These are phyloP conservation scores for Monosporascus cannonballus DNA, from an alignment of 2,329 filamentous ascomycete species.

Conservation along the genomic window DNA sequence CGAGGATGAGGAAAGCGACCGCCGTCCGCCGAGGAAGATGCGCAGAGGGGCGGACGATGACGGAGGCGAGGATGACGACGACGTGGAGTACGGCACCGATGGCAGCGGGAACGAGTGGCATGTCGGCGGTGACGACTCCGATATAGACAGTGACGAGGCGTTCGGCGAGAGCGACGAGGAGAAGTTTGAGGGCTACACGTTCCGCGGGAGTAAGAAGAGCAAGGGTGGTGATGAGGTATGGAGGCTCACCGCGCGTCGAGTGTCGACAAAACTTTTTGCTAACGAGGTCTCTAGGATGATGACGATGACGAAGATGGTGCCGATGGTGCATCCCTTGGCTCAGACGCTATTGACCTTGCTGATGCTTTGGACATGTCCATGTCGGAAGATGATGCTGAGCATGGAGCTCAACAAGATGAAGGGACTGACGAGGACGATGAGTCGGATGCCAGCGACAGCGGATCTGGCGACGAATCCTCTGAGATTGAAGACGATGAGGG, in stretches of 20 bases:
- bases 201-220: conserved; percentile 40
- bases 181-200: conserved; percentile 67
- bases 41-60: conserved; percentile 37
- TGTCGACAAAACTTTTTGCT: conserved; percentile 5
- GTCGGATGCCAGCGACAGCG: conserved; percentile 38
- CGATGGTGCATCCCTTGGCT: conserved; percentile 52
- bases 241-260: conserved; percentile 21
- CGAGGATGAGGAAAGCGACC: conserved; percentile 58
- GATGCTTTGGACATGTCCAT: conserved; percentile 43
- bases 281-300: conserved; percentile 33
- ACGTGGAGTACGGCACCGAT: conserved; percentile 70
- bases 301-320: conserved; percentile 56
- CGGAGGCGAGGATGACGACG: conserved; percentile 51
- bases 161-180: conserved; percentile 88
- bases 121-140: conserved; percentile 63
- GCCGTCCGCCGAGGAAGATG: conserved; percentile 28
- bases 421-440: conserved; percentile 37
- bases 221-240: conserved; percentile 35
- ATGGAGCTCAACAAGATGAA: conserved; percentile 42
- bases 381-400: conserved; percentile 43
- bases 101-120: conserved; percentile 83
- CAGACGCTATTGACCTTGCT: conserved; percentile 54
- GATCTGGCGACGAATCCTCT: conserved; percentile 33
- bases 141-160: conserved; percentile 67
- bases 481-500: conserved; percentile 37